A percentile compares a stretch with the other conserved stretches of the same genome.
Evolutionary conservation across 1,284 basidiomycete species (phyloP).

Genomic region (Quambalaria eucalypti): DNA sequence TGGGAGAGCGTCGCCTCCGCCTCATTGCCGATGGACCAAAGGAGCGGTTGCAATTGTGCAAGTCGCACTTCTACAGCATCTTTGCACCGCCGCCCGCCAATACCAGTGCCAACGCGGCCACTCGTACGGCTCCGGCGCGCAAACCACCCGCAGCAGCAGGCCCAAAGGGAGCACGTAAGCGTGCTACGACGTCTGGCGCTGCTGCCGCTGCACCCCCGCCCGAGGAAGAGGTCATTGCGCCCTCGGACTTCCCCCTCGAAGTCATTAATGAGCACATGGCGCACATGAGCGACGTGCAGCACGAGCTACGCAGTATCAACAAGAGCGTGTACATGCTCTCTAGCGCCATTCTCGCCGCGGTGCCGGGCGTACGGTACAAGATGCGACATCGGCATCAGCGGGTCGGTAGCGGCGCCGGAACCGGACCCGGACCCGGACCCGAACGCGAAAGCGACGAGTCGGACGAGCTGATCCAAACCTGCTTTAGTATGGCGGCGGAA

Average conservation of each 20-base stretch:
- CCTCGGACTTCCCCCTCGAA: constrained; percentile 46
- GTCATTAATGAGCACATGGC: constrained; percentile 78
- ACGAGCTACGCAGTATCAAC: constrained; percentile 80
- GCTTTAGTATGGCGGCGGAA: constrained; percentile 88
- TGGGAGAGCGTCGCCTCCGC: constrained; percentile 40
- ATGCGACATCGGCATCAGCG: constrained; percentile 9
- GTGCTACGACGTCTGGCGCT: not conserved
- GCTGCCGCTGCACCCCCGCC: not conserved
- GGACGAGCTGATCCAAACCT: constrained; percentile 78
- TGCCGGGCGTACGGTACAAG: constrained; percentile 26
- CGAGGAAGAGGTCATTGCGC: constrained; percentile 10
- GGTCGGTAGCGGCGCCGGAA: constrained; percentile 1
- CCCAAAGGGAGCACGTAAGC: not conserved
- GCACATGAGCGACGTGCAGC: constrained; percentile 79
- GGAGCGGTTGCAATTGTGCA: constrained; percentile 65
- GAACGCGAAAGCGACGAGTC: constrained; percentile 11
- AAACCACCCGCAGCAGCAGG: not conserved
- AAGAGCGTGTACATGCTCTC: constrained; percentile 80
- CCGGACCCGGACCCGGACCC: not conserved
- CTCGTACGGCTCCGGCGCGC: constrained; percentile 14
- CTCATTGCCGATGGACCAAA: constrained; percentile 61
- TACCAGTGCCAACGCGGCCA: constrained; percentile 8
- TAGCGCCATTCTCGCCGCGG: constrained; percentile 76
- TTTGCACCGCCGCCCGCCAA: constrained; percentile 12
- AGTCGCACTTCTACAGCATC: constrained; percentile 59